Evolutionary conservation across 2,329 filamentous ascomycete genomes (phyloP).

Genomic region (Fusarium agapanthi): DNA sequence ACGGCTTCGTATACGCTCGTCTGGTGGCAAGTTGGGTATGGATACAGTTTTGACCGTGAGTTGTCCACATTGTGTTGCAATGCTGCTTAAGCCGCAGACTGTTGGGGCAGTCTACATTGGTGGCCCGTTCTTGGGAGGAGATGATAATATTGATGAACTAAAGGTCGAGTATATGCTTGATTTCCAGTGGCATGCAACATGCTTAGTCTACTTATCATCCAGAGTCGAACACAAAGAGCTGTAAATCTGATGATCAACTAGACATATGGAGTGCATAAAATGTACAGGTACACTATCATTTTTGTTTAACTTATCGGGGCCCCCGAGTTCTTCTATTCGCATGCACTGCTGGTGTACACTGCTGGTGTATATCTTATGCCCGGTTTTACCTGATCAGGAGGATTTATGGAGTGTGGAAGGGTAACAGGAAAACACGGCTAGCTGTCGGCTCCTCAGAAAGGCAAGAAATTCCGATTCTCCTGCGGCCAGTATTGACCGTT

Average conservation of each 20-base stretch:
- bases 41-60: not conserved
- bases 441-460: not conserved
- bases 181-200: not conserved
- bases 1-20: not conserved
- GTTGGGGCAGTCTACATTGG: not conserved
- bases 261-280: not conserved
- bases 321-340: not conserved
- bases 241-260: not conserved
- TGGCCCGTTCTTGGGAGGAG: not conserved
- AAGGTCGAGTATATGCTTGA: not conserved
- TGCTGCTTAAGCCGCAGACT: not conserved
- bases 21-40: conserved; percentile 13
- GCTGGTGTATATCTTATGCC: not conserved
- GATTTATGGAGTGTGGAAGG: not conserved
- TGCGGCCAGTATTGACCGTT: not conserved
- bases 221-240: not conserved
- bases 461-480: not conserved
- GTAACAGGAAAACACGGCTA: not conserved
- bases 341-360: not conserved
- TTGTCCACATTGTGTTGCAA: conserved; percentile 5
- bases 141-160: too few relatives aligned
- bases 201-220: not conserved
- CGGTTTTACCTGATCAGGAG: not conserved
- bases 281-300: not conserved
- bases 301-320: not conserved